These are phyloP conservation scores for Calonectria leucothoes DNA, from an alignment of 2,329 filamentous ascomycete genomes.

Conservation along the genomic window DNA sequence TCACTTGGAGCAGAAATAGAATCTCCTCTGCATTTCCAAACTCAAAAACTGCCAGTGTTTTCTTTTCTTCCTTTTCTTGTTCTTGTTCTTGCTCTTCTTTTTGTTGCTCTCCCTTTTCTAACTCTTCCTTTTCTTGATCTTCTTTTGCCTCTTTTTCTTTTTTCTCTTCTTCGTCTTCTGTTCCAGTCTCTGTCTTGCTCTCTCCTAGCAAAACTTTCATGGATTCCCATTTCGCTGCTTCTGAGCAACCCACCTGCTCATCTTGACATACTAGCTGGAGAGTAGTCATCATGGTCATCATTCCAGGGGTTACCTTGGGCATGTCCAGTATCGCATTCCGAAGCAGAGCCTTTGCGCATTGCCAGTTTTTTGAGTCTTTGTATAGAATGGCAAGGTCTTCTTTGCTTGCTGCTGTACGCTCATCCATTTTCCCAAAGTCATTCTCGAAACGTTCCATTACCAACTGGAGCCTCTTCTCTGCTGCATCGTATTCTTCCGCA, in stretches of 20 bases:
- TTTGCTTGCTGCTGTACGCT: background rate
- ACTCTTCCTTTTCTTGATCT: too few relatives aligned
- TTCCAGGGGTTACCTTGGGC: background rate
- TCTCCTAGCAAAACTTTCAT: background rate
- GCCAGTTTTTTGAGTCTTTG: background rate
- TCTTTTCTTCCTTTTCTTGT: too few relatives aligned
- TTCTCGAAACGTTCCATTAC: background rate
- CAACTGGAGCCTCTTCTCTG: background rate
- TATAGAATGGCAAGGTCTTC: background rate
- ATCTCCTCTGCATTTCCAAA: background rate
- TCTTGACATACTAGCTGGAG: background rate
- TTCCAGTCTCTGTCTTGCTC: background rate
- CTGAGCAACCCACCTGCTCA: background rate
- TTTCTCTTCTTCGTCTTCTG: too few relatives aligned
- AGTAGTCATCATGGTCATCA: background rate
- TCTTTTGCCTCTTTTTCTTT: too few relatives aligned
- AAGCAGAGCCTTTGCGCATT: background rate
- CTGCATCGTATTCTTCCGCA: background rate
- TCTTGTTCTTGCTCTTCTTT: too few relatives aligned
- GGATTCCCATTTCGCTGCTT: background rate
- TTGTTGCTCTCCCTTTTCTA: too few relatives aligned
- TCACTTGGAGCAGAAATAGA: background rate
- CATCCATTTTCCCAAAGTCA: background rate
- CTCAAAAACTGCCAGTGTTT: background rate
- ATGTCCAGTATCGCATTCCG: background rate